Evolutionary conservation across 2,329 filamentous ascomycete species (phyloP).

Genomic region (Colletotrichum cuscutae): DNA sequence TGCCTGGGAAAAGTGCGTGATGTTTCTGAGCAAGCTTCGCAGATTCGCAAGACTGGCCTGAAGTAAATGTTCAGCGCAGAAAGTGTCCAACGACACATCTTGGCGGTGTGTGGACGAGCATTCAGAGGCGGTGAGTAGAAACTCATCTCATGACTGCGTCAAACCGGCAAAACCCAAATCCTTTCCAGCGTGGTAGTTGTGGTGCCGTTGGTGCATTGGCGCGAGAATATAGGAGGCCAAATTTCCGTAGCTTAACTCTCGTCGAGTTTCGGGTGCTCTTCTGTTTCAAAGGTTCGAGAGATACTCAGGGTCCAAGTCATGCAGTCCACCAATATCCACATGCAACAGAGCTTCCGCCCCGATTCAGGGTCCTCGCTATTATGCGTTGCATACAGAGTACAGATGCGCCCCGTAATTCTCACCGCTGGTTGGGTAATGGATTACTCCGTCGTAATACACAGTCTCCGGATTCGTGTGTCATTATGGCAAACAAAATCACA

Average conservation of each 20-base stretch:
- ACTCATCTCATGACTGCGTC: not conserved
- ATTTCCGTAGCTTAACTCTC: conserved; percentile 12
- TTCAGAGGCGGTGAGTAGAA: conserved; percentile 14
- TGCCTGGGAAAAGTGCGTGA: not conserved
- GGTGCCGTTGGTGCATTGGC: not conserved
- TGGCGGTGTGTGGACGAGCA: not conserved
- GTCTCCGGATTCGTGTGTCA: not conserved
- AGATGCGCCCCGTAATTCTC: conserved; percentile 3
- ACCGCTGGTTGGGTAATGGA: conserved; percentile 25
- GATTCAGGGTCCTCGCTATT: conserved; percentile 30
- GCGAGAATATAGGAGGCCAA: not conserved
- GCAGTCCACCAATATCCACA: conserved; percentile 10
- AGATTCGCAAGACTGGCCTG: not conserved
- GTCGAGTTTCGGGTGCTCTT: conserved; percentile 22
- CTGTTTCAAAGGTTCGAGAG: conserved; percentile 27
- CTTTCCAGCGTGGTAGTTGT: not conserved
- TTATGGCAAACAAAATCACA: conserved; percentile 2
- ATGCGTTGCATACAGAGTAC: conserved; percentile 1
- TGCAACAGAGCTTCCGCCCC: not conserved
- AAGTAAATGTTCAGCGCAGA: not conserved
- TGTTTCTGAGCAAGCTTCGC: not conserved
- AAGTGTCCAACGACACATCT: not conserved
- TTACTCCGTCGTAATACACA: not conserved
- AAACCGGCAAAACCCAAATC: conserved; percentile 6
- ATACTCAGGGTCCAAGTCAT: conserved; percentile 34